These are phyloP conservation scores for Chrysosporium keratinophilum DNA, from an alignment of 2,329 filamentous ascomycete species.

Conservation along the genomic window DNA sequence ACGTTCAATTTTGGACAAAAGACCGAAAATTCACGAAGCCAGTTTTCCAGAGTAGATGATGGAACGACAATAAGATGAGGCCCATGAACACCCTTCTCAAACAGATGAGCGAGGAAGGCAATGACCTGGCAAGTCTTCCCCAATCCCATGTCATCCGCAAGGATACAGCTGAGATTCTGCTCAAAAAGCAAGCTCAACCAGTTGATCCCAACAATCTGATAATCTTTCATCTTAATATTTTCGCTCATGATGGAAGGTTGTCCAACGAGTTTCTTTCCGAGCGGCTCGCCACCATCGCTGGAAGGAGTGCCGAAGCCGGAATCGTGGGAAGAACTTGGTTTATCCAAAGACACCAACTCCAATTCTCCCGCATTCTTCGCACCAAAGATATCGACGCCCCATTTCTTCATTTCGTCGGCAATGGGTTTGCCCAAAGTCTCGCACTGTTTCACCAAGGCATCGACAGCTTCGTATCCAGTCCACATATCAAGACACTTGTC, in stretches of 20 bases:
- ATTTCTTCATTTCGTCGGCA: slow-evolving; percentile 53
- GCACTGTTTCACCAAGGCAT: slow-evolving; percentile 67
- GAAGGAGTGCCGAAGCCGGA: slow-evolving; percentile 57
- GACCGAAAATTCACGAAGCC: slow-evolving; percentile 77
- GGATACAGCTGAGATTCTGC: slow-evolving; percentile 70
- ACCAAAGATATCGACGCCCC: slow-evolving; percentile 58
- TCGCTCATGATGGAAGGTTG: slow-evolving; percentile 72
- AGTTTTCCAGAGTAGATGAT: slow-evolving; percentile 88
- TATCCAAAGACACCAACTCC: slow-evolving; percentile 47
- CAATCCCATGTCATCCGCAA: slow-evolving; percentile 92
- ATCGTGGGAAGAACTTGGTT: slow-evolving; percentile 42
- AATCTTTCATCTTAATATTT: slow-evolving; percentile 73
- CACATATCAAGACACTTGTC: slow-evolving; percentile 63
- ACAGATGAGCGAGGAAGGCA: slow-evolving; percentile 73
- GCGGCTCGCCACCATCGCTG: slow-evolving; percentile 35
- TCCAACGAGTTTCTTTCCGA: slow-evolving; percentile 40
- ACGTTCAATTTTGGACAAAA: slow-evolving; percentile 73
- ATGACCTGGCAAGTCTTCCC: slow-evolving; percentile 98
- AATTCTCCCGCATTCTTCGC: slow-evolving; percentile 51
- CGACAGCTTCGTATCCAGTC: slow-evolving; percentile 69
- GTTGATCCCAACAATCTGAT: slow-evolving; percentile 88
- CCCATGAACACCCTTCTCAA: slow-evolving; percentile 57
- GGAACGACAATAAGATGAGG: slow-evolving; percentile 82
- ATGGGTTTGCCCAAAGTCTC: slow-evolving; percentile 60
- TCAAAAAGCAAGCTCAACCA: slow-evolving; percentile 82